Conservation (phyloP, 768 basidiomycete species). For the Mycena leptocephala region DNA sequence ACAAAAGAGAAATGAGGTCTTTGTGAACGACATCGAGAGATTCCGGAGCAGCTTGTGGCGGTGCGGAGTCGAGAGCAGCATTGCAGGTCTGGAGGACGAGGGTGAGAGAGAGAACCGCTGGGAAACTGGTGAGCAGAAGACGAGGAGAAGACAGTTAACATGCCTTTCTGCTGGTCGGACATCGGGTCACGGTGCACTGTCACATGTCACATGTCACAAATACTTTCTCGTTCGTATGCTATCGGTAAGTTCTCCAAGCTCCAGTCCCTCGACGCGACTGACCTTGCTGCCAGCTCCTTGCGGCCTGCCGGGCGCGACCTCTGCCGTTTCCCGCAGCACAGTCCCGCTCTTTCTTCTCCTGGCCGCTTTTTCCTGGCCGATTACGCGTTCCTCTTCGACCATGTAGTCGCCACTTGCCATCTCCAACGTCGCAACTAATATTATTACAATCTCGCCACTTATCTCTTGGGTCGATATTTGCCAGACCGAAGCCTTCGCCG, state of each 20-base stretch:
- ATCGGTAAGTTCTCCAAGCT: not conserved
- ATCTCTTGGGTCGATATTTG: slow-evolving; percentile 63
- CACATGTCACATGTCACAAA: no score
- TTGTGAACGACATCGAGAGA: slow-evolving; percentile 61
- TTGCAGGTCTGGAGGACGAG: slow-evolving; percentile 56
- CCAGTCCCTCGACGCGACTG: slow-evolving; percentile 31
- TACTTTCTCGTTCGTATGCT: slow-evolving; percentile 30
- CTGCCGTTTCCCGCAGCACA: slow-evolving; percentile 5
- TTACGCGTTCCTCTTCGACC: slow-evolving; percentile 25
- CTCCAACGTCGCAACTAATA: slow-evolving; percentile 34
- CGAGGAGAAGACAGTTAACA: not conserved
- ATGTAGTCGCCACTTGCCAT: slow-evolving; percentile 11
- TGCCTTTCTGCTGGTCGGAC: slow-evolving; percentile 62
- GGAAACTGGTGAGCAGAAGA: not conserved
- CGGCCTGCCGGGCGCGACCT: slow-evolving; percentile 33
- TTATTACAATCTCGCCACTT: slow-evolving; percentile 48
- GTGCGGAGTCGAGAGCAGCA: slow-evolving; percentile 51
- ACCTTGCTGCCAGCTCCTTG: slow-evolving; percentile 27
- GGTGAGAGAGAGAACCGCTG: slow-evolving; percentile 52
- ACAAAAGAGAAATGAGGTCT: slow-evolving; percentile 72
- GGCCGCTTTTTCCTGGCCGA: slow-evolving; percentile 9
- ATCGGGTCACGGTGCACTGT: slow-evolving; percentile 40
- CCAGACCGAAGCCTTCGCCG: slow-evolving; percentile 61
- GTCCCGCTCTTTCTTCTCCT: slow-evolving; percentile 33
- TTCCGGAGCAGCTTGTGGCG: slow-evolving; percentile 38